A percentile compares a stretch with the other conserved stretches of the same genome.
Conservation (phyloP, 2,329 filamentous ascomycete species). For the Alternaria tenuissima region DNA sequence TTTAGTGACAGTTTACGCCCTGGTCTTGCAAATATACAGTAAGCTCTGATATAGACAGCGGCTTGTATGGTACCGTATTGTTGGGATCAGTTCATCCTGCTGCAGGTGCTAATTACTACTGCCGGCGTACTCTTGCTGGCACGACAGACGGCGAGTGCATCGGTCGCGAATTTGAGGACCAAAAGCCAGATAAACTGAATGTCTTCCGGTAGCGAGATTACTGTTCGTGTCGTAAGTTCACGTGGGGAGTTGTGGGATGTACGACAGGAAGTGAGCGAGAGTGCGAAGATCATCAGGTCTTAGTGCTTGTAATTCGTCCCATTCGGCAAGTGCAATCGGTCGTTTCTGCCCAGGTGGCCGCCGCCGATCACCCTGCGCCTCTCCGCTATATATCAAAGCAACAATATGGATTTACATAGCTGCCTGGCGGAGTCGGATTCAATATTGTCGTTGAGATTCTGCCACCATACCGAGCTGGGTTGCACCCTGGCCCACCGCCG, state of each 20-base stretch:
- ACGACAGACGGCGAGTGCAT: not conserved
- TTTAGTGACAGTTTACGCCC: not conserved
- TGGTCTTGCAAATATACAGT: not conserved
- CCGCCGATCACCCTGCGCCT: not conserved
- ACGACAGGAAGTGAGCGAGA: constrained; percentile 2
- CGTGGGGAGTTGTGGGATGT: not conserved
- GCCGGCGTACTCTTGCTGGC: constrained; percentile 4
- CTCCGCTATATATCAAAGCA: not conserved
- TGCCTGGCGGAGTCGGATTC: not conserved
- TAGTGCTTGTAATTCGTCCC: constrained; percentile 3
- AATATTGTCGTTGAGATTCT: not conserved
- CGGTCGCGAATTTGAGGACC: not conserved
- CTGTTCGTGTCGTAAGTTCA: not conserved
- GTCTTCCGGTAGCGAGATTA: not conserved
- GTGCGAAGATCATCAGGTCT: constrained; percentile 2
- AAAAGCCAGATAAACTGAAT: not conserved
- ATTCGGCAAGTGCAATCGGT: not conserved
- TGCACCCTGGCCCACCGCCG: constrained; percentile 6
- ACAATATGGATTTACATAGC: not conserved
- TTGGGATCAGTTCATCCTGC: not conserved
- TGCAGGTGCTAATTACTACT: not conserved
- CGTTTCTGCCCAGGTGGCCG: not conserved
- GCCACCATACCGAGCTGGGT: not conserved
- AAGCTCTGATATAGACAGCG: constrained; percentile 1
- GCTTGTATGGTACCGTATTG: not conserved